Evolutionary conservation across 805 yeast species (phyloP).

Genomic region (Huiozyma sinensis): DNA sequence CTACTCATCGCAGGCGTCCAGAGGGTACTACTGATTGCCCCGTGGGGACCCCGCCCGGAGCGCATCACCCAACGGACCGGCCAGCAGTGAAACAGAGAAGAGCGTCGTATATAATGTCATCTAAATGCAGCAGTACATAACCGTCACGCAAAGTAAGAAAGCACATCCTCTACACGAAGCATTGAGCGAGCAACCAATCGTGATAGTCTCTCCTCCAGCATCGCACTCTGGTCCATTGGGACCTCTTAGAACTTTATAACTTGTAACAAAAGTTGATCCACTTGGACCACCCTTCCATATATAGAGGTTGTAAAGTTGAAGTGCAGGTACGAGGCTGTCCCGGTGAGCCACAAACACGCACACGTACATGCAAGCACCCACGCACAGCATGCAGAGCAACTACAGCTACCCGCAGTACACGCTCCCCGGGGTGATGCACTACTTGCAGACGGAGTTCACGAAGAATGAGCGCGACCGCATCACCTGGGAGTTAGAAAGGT

Average conservation of each 20-base stretch:
- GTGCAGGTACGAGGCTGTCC: background rate
- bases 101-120: too few species aligned
- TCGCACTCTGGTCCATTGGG: too few species aligned
- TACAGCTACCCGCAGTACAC: conserved; percentile 10
- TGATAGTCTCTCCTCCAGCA: too few species aligned
- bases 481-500: conserved; percentile 49
- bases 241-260: background rate
- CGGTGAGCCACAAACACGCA: background rate
- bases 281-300: background rate
- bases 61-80: too few species aligned
- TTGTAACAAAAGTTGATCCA: background rate
- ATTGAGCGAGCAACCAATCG: too few species aligned
- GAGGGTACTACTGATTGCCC: conserved; percentile 23
- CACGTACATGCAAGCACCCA: background rate
- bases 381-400: background rate
- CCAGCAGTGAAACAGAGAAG: too few species aligned
- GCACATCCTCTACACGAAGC: too few species aligned
- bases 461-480: conserved; percentile 49
- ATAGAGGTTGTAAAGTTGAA: too few species aligned
- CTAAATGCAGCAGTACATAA: too few species aligned
- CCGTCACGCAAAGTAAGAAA: too few species aligned
- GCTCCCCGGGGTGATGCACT: conserved; percentile 48
- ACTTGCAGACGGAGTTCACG: conserved; percentile 52
- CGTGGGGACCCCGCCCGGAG: too few species aligned
- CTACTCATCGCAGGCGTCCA: conserved; percentile 24